Base-by-base conservation (phyloP, 2,329 filamentous ascomycete species). In the Diplocarpon mali region DNA sequence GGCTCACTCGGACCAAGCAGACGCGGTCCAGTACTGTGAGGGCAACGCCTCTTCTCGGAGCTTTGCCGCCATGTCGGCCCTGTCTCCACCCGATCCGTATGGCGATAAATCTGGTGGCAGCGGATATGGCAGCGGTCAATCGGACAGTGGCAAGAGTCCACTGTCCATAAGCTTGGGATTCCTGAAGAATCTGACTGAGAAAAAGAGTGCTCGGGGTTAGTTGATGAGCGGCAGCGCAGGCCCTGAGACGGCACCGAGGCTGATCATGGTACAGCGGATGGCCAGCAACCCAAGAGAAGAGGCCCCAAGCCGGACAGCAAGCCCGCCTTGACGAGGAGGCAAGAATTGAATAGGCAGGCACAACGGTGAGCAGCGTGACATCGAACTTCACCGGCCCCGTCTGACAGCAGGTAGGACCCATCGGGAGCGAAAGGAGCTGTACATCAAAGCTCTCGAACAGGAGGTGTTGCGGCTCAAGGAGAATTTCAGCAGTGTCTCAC, bases 281-380 rank as follows among this genome's bases (percentile, higher is more conserved):
- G 87, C 37, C 83, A 92, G 59, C 73, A 83, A 8, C 79, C 86
- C 2, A 98, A 96, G 67, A 79, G 86, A 54, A 79, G 92, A 64
- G 92, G 92, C 1, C 92, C 92, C 0, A 96, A 96, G 63, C 92
- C 92, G 15, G 92, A 96, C 64, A 93, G 85, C 69, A 95, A 94
- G 62, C 92, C 92, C 14, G 90, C 92, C 36, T 68, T 95, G 58
- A 96, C 90, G 15, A 76, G 90, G 50, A 78, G 90, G 52, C 92
- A 96, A 62, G 90, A 96, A 64, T 69, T 96, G 49, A 96, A 96
- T 62, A 78, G 92, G 52, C 90, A 96, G 67, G 92, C 92, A 27
- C 92, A 96, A 65, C 83, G 89, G 89, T 93, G 76, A 56, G 66
- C 27, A 41, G 28, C 17, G 16, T 12, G 6, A 12, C 9, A 14